Conservation (phyloP, 2,329 filamentous ascomycete genomes). For the Scytalidium lignicola region DNA sequence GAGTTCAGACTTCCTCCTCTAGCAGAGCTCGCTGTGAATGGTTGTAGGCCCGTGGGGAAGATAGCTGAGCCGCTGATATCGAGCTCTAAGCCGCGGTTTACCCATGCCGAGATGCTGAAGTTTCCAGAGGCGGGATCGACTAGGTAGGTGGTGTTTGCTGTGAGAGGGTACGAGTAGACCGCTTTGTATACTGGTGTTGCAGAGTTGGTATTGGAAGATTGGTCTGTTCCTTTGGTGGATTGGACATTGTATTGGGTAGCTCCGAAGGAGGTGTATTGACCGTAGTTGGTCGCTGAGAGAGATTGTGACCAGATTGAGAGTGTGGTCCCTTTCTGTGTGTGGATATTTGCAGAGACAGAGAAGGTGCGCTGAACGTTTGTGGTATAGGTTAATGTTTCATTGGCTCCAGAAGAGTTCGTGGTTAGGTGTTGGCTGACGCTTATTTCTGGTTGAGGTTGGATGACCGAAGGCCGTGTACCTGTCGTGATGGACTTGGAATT, state of each 20-base stretch:
- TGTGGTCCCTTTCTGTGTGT: constrained; percentile 39
- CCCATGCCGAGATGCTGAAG: constrained; percentile 41
- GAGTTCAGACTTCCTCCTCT: constrained; percentile 6
- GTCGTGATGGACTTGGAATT: constrained; percentile 45
- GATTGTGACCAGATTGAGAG: constrained; percentile 52
- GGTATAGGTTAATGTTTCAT: constrained; percentile 55
- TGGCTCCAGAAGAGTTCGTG: constrained; percentile 44
- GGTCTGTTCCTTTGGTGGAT: constrained; percentile 43
- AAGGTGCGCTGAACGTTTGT: constrained; percentile 52
- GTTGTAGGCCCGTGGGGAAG: constrained; percentile 57
- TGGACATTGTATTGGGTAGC: constrained; percentile 48
- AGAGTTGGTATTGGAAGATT: constrained; percentile 21
- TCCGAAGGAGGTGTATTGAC: constrained; percentile 48
- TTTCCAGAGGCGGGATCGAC: constrained; percentile 37
- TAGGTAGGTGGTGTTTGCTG: constrained; percentile 47
- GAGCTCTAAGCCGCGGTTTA: constrained; percentile 45
- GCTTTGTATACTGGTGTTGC: constrained; percentile 22
- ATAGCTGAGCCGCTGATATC: constrained; percentile 39
- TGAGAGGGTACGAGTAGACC: constrained; percentile 56
- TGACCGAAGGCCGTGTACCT: constrained; percentile 33
- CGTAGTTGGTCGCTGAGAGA: constrained; percentile 51
- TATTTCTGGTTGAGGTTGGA: constrained; percentile 38
- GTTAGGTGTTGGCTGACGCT: constrained; percentile 43
- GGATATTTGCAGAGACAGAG: constrained; percentile 46
- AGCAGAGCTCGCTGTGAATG: constrained; percentile 32